Percentiles rank a stretch among this genome's conserved stretches.
phyloP scores from a whole-genome alignment of 2,329 filamentous ascomycete genomes.

The Colletotrichum orchidophilum region DNA sequence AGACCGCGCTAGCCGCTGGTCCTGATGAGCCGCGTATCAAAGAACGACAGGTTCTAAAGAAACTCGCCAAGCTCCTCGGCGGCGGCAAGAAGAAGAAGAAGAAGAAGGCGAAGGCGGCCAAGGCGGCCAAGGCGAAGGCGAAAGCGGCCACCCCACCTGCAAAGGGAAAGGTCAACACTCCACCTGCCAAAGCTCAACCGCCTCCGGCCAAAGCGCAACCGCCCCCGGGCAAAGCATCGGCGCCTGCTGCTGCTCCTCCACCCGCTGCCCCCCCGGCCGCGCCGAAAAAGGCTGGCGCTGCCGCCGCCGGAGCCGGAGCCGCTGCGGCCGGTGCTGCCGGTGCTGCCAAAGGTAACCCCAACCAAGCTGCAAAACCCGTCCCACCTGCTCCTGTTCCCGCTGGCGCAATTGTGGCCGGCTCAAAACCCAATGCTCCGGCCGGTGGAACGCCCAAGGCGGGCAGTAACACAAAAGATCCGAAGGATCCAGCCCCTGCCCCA shows the following conservation, averaged over 20 bases:
- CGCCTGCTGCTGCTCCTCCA: not conserved
- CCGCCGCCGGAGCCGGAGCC: not conserved
- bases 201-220: not conserved
- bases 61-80: not conserved
- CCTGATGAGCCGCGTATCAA: not conserved
- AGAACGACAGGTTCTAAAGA: constrained; percentile 1
- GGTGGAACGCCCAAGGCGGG: not conserved
- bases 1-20: constrained; percentile 4
- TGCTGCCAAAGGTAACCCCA: constrained; percentile 17
- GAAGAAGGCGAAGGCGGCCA: constrained; percentile 2
- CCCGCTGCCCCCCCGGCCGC: not conserved
- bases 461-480: not conserved
- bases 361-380: constrained; percentile 2
- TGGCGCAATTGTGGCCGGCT: not conserved
- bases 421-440: not conserved
- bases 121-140: not conserved
- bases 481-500: not conserved
- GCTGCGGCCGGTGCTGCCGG: constrained; percentile 5
- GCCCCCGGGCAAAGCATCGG: too few species aligned
- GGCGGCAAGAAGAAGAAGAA: not conserved
- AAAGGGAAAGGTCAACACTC: not conserved
- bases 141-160: not conserved
- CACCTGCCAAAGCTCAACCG: not conserved
- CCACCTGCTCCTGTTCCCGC: constrained; percentile 7
- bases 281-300: constrained; percentile 13